Evolutionary conservation across 2,329 filamentous ascomycete genomes (phyloP).

Genomic region (Ascosphaera aggregata): DNA sequence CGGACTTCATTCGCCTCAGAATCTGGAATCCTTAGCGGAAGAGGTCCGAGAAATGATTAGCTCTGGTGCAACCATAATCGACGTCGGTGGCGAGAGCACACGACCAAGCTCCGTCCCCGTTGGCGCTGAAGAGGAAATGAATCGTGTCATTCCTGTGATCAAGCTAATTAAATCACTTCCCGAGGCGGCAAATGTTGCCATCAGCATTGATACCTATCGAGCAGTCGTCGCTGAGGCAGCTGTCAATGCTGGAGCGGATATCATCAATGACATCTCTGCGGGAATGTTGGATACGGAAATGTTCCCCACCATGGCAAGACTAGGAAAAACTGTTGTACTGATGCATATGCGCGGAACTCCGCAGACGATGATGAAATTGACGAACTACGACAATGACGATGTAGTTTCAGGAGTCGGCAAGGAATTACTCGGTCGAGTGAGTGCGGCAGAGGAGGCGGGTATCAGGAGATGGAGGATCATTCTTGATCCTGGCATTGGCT

Average conservation of each 20-base stretch:
- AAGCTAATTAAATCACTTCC: conserved; percentile 44
- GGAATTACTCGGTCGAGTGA: conserved; percentile 48
- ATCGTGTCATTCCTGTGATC: conserved; percentile 61
- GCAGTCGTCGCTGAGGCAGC: conserved; percentile 58
- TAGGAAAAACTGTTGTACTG: conserved; percentile 57
- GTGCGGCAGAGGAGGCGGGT: conserved; percentile 56
- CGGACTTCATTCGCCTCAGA: conserved; percentile 33
- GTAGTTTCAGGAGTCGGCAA: conserved; percentile 39
- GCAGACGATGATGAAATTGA: conserved; percentile 50
- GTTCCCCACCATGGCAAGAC: conserved; percentile 53
- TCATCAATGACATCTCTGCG: conserved; percentile 86
- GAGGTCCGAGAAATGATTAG: conserved; percentile 40
- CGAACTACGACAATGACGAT: conserved; percentile 44
- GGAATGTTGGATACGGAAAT: conserved; percentile 59
- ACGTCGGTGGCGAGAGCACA: conserved; percentile 84
- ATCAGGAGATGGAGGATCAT: conserved; percentile 85
- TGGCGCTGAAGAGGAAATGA: conserved; percentile 46
- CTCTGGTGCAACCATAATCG: conserved; percentile 60
- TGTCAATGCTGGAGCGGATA: conserved; percentile 57
- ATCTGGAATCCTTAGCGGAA: conserved; percentile 26
- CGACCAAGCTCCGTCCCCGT: conserved; percentile 52
- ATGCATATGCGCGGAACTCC: conserved; percentile 92
- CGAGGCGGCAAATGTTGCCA: conserved; percentile 37
- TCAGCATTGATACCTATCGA: conserved; percentile 86
- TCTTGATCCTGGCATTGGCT: conserved; percentile 81